Evolutionary conservation across 2,329 filamentous ascomycete species (phyloP).

Genomic region (Sarocladiaceae sp.): DNA sequence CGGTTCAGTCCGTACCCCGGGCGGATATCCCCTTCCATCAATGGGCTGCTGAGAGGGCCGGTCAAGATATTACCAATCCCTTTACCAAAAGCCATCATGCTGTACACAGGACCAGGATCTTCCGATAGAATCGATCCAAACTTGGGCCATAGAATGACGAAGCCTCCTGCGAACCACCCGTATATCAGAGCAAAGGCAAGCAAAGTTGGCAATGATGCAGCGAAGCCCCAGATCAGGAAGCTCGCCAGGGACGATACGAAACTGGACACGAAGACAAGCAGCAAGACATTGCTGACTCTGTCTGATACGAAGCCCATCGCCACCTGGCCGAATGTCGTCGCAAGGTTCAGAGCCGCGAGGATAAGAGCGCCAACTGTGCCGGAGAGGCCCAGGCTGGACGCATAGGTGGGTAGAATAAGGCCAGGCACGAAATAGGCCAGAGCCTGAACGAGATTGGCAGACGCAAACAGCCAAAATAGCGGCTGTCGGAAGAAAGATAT

Average conservation of each 20-base stretch:
- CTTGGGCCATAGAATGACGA: slow-evolving; percentile 19
- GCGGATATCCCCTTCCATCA: slow-evolving; percentile 13
- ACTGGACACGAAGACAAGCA: slow-evolving; percentile 35
- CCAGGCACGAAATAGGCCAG: slow-evolving; percentile 50
- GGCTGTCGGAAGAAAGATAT: slow-evolving; percentile 18
- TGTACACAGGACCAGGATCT: slow-evolving; percentile 20
- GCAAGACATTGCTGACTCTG: slow-evolving; percentile 34
- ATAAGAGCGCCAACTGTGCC: slow-evolving; percentile 39
- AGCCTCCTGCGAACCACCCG: slow-evolving; percentile 48
- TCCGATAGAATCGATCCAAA: slow-evolving; percentile 21
- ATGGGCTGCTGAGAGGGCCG: slow-evolving; percentile 17
- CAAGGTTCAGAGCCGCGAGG: slow-evolving; percentile 40
- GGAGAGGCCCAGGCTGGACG: slow-evolving; percentile 31
- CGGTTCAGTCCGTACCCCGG: slow-evolving; percentile 5
- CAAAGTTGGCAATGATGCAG: slow-evolving; percentile 35
- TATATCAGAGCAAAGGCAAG: slow-evolving; percentile 46
- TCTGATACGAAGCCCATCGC: slow-evolving; percentile 43
- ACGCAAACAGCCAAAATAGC: slow-evolving; percentile 29
- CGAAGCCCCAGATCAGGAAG: slow-evolving; percentile 50
- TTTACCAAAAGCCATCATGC: slow-evolving; percentile 23
- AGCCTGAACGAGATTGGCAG: slow-evolving; percentile 45
- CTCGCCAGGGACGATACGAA: slow-evolving; percentile 40
- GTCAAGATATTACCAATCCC: slow-evolving; percentile 22
- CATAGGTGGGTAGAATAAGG: slow-evolving; percentile 46
- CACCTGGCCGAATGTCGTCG: slow-evolving; percentile 37